phyloP scores from a whole-genome alignment of 768 basidiomycete genomes.

The Tylopilus vinaceipallidus region DNA sequence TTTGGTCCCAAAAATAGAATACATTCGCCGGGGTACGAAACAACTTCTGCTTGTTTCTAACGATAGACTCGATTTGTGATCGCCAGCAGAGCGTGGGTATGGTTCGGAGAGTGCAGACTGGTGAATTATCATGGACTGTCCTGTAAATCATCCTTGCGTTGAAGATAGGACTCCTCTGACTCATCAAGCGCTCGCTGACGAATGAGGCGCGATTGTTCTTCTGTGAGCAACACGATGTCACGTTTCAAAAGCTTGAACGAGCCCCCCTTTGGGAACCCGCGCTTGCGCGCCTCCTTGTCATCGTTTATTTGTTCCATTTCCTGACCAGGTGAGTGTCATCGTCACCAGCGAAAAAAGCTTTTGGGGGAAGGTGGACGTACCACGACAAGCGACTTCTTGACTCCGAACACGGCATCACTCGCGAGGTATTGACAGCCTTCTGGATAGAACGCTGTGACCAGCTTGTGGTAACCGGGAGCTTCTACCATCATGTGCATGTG shows the following conservation, averaged over 20 bases:
- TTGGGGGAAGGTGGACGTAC: too few relatives aligned
- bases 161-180: conserved; percentile 2
- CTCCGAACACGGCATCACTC: conserved; percentile 81
- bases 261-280: conserved; percentile 43
- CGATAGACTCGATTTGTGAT: background rate
- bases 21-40: background rate
- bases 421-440: conserved; percentile 63
- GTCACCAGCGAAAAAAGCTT: too few relatives aligned
- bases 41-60: background rate
- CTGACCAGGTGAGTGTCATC: too few relatives aligned
- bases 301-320: conserved; percentile 54
- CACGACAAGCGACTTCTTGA: conserved; percentile 73
- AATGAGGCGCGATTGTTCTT: conserved; percentile 37
- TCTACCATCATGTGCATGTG: conserved; percentile 76
- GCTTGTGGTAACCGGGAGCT: conserved; percentile 69
- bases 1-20: too few relatives aligned
- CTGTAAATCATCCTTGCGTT: too few relatives aligned
- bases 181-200: conserved; percentile 19
- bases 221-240: conserved; percentile 46
- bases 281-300: conserved; percentile 49
- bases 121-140: too few relatives aligned
- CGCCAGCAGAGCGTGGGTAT: too few relatives aligned
- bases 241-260: conserved; percentile 47
- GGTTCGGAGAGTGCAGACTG: too few relatives aligned
- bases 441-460: conserved; percentile 73